Conservation (phyloP, 2,329 filamentous ascomycete genomes). For the Cercospora beticola region DNA sequence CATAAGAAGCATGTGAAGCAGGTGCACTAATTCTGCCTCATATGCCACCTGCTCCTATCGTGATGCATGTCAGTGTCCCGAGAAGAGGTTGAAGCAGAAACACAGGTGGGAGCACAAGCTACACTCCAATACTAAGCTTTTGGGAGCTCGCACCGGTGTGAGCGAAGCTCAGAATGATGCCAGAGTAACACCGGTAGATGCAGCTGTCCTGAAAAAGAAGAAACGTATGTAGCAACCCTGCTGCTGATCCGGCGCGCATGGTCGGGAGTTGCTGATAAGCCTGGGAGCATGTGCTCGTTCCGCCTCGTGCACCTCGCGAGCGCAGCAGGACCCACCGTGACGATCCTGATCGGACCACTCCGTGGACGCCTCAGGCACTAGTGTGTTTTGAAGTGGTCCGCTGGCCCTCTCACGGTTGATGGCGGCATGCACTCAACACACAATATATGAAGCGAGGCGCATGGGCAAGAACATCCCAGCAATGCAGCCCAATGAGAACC, state of each 20-base stretch:
- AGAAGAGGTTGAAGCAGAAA: no score
- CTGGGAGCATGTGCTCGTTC: background rate
- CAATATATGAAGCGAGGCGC: no score
- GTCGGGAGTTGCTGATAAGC: background rate
- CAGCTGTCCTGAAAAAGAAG: background rate
- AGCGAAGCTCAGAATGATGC: background rate
- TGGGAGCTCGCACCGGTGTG: background rate
- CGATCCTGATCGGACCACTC: no score
- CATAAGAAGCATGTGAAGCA: no score
- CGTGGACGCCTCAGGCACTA: no score
- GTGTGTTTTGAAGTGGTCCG: no score
- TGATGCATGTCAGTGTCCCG: no score
- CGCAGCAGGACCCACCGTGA: no score
- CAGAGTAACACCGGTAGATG: background rate
- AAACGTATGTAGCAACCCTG: background rate
- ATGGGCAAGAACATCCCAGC: background rate
- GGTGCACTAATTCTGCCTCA: no score
- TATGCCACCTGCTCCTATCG: no score
- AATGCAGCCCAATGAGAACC: background rate
- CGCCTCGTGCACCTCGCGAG: background rate
- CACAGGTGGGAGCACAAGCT: background rate
- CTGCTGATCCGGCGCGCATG: background rate
- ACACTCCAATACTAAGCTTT: background rate
- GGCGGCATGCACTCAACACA: no score
- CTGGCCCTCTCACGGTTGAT: no score